These are phyloP conservation scores for Aspergillus ruber DNA, from an alignment of 2,329 filamentous ascomycete genomes.

Conservation along the genomic window DNA sequence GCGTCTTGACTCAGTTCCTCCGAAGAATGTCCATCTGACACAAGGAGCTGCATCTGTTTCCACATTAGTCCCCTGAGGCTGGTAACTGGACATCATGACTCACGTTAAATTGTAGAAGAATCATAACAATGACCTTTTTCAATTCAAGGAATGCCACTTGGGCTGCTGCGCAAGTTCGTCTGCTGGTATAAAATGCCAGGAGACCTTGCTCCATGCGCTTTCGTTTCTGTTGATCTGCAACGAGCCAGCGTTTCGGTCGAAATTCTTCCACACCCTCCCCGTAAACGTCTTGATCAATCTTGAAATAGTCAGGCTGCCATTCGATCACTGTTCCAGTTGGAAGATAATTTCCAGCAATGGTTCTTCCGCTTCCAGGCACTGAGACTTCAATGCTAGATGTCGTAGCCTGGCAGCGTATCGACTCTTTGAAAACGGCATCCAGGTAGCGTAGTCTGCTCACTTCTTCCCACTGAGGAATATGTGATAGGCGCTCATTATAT, in stretches of 20 bases:
- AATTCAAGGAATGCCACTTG: background rate
- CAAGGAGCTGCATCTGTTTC: background rate
- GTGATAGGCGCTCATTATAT: constrained; percentile 12
- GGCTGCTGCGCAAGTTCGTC: background rate
- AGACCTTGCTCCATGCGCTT: constrained; percentile 27
- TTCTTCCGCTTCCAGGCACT: constrained; percentile 22
- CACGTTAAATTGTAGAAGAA: background rate
- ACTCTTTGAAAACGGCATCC: constrained; percentile 31
- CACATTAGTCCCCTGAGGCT: background rate
- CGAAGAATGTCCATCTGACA: background rate
- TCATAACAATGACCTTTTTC: background rate
- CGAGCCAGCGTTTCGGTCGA: constrained; percentile 42
- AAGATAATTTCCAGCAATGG: constrained; percentile 26
- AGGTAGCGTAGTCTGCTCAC: constrained; percentile 28
- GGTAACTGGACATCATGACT: background rate
- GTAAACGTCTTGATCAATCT: constrained; percentile 36
- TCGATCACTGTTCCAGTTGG: constrained; percentile 35
- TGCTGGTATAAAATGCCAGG: constrained; percentile 6
- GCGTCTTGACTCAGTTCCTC: background rate
- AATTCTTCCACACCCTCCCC: constrained; percentile 34
- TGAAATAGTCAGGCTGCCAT: constrained; percentile 40
- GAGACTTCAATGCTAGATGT: constrained; percentile 29
- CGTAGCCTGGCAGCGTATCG: constrained; percentile 31
- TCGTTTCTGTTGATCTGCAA: constrained; percentile 16
- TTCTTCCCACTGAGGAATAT: constrained; percentile 19